These are phyloP conservation scores for Infundibulicybe gibba DNA, from an alignment of 768 basidiomycete genomes.

Conservation along the genomic window DNA sequence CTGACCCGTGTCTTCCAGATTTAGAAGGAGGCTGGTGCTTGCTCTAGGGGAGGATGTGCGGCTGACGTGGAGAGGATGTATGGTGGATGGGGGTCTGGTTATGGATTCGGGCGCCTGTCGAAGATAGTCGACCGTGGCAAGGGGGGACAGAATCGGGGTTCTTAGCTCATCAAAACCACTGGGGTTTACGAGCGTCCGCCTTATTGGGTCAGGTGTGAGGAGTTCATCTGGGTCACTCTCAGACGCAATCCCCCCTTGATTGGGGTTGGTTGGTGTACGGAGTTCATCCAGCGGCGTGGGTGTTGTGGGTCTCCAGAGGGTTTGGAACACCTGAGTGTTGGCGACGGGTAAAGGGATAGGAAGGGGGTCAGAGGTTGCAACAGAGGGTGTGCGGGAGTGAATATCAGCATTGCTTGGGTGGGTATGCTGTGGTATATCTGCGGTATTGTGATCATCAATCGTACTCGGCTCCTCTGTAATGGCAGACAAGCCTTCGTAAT, in stretches of 20 bases:
- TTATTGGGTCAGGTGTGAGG: slow-evolving; percentile 11
- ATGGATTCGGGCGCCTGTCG: no score
- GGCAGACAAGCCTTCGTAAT: slow-evolving; percentile 12
- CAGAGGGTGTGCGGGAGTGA: slow-evolving; percentile 10
- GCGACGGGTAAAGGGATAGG: slow-evolving; percentile 16
- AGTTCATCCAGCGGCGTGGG: slow-evolving; percentile 9
- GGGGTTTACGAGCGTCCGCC: background rate
- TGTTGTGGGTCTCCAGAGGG: background rate
- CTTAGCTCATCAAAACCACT: background rate
- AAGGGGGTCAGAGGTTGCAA: slow-evolving; percentile 4
- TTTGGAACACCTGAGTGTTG: slow-evolving; percentile 9
- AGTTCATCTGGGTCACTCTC: slow-evolving; percentile 13
- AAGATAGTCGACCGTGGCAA: no score
- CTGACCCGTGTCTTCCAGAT: no score
- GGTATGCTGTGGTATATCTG: slow-evolving; percentile 2
- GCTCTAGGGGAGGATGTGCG: no score
- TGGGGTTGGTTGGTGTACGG: slow-evolving; percentile 6
- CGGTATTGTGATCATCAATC: slow-evolving; percentile 4
- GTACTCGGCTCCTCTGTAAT: slow-evolving; percentile 12
- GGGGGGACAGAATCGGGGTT: background rate
- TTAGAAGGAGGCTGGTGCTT: no score
- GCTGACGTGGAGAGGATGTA: no score
- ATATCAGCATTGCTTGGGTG: background rate
- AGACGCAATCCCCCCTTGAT: slow-evolving; percentile 3
- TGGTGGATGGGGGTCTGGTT: no score